Evolutionary conservation across 2,329 filamentous ascomycete genomes (phyloP).

Genomic region (Cordyceps cicadae): DNA sequence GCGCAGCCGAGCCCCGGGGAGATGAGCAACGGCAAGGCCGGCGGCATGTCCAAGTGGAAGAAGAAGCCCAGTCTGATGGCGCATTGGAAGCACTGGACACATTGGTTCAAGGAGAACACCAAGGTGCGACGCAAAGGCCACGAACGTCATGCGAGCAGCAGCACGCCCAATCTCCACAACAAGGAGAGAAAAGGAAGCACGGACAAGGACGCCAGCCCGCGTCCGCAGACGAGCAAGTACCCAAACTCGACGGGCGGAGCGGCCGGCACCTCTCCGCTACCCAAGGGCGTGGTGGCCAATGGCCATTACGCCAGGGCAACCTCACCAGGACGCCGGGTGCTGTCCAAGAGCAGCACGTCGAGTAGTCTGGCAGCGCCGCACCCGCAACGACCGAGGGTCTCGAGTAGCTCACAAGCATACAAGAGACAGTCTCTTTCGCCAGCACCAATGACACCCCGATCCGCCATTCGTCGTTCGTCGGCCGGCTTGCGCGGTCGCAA

Average conservation of each 20-base stretch:
- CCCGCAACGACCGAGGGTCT: slow-evolving; percentile 22
- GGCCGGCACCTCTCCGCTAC: slow-evolving; percentile 36
- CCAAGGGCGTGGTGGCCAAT: slow-evolving; percentile 44
- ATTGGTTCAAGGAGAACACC: slow-evolving; percentile 54
- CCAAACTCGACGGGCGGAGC: slow-evolving; percentile 30
- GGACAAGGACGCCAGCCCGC: slow-evolving; percentile 45
- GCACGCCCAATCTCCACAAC: slow-evolving; percentile 49
- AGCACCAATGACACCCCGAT: slow-evolving; percentile 78
- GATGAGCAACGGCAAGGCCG: slow-evolving; percentile 19
- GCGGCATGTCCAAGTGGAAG: slow-evolving; percentile 37
- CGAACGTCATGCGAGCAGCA: slow-evolving; percentile 45
- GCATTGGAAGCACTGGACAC: slow-evolving; percentile 56
- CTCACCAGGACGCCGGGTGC: slow-evolving; percentile 14
- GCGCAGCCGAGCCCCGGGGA: slow-evolving; percentile 19
- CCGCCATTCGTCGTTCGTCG: slow-evolving; percentile 75
- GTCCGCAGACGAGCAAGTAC: slow-evolving; percentile 54
- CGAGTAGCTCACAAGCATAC: slow-evolving; percentile 33
- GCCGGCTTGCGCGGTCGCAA: slow-evolving; percentile 81
- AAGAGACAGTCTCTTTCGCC: slow-evolving; percentile 79
- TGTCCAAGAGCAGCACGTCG: slow-evolving; percentile 16
- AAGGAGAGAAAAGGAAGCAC: slow-evolving; percentile 36
- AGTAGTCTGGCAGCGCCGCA: slow-evolving; percentile 22
- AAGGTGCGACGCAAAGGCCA: slow-evolving; percentile 43
- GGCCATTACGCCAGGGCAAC: slow-evolving; percentile 32
- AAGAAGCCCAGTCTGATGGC: slow-evolving; percentile 51